phyloP scores from a whole-genome alignment of 2,329 filamentous ascomycete genomes.

The Monosporascus sp. region DNA sequence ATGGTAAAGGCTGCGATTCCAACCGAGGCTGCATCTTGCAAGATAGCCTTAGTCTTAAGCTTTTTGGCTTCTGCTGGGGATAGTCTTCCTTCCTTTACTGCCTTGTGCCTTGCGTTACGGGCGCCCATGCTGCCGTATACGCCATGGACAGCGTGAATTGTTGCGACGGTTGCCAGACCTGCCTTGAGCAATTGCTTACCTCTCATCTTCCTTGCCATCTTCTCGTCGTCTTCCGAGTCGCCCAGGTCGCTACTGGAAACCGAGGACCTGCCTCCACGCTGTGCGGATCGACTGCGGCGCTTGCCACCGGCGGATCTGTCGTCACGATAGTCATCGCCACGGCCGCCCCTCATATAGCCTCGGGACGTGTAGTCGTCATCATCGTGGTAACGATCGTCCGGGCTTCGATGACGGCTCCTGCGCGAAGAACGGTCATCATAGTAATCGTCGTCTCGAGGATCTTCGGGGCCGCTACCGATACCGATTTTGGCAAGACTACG shows the following conservation, averaged over 20 bases:
- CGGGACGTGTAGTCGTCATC: slow-evolving; percentile 25
- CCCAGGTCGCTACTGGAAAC: slow-evolving; percentile 51
- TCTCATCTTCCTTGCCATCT: slow-evolving; percentile 51
- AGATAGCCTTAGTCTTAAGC: slow-evolving; percentile 51
- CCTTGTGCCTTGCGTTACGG: slow-evolving; percentile 47
- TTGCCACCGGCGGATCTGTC: slow-evolving; percentile 37
- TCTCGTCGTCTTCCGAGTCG: slow-evolving; percentile 54
- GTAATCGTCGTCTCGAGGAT: slow-evolving; percentile 40
- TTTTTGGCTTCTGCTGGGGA: slow-evolving; percentile 48
- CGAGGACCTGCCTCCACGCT: slow-evolving; percentile 40
- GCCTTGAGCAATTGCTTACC: slow-evolving; percentile 58
- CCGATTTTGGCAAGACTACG: slow-evolving; percentile 59
- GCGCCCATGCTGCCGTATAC: slow-evolving; percentile 57
- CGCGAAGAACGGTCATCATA: slow-evolving; percentile 35
- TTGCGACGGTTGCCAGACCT: slow-evolving; percentile 53
- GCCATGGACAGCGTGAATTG: slow-evolving; percentile 55
- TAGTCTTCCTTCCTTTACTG: slow-evolving; percentile 49
- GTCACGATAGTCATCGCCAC: slow-evolving; percentile 38
- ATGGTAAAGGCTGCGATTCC: slow-evolving; percentile 55
- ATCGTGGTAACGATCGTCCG: slow-evolving; percentile 31
- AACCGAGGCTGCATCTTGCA: slow-evolving; percentile 55
- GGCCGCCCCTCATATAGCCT: slow-evolving; percentile 32
- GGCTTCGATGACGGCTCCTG: slow-evolving; percentile 25
- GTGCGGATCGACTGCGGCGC: slow-evolving; percentile 34
- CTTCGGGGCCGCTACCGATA: slow-evolving; percentile 46